Percentiles rank a stretch among this genome's conserved stretches.
Evolutionary conservation across 768 basidiomycete species (phyloP).

Genomic region (Butyriboletus loyo): DNA sequence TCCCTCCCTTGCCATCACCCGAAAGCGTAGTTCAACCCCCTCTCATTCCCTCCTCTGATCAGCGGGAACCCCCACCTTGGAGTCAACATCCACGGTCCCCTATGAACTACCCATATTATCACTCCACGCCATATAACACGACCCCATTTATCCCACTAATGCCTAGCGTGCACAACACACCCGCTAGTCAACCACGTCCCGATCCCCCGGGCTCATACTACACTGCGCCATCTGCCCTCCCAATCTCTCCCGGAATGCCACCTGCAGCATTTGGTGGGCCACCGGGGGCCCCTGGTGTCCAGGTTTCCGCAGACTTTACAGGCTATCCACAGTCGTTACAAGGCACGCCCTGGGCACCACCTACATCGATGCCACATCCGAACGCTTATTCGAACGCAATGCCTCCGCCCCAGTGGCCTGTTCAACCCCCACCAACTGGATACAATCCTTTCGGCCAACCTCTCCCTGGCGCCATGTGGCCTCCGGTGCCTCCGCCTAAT

Average conservation of each 20-base stretch:
- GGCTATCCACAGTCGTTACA: constrained; percentile 28
- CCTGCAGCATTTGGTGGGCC: constrained; percentile 6
- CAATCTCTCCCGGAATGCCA: constrained; percentile 17
- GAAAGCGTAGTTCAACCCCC: constrained; percentile 35
- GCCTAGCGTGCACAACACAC: constrained; percentile 27
- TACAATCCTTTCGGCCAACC: constrained; percentile 32
- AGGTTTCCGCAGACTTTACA: constrained; percentile 31
- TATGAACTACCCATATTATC: constrained; percentile 39
- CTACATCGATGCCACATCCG: constrained; percentile 21
- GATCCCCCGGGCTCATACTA: constrained; percentile 34
- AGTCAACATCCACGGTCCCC: constrained; percentile 32
- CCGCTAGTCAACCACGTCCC: constrained; percentile 16
- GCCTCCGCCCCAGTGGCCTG: constrained; percentile 20
- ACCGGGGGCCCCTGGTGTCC: constrained; percentile 3
- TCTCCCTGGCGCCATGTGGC: constrained; percentile 28
- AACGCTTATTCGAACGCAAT: constrained; percentile 21
- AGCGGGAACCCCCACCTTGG: constrained; percentile 34
- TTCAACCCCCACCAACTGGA: constrained; percentile 17
- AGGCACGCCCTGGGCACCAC: constrained; percentile 26
- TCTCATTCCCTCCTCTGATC: constrained; percentile 30
- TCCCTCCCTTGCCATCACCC: constrained; percentile 38
- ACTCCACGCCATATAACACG: constrained; percentile 35
- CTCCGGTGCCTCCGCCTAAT: constrained; percentile 5
- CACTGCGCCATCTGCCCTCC: constrained; percentile 29
- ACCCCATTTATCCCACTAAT: constrained; percentile 39